A percentile compares a stretch with the other conserved stretches of the same genome.
Conservation (phyloP, 208 protist species). For the Sergeia podlipaevii region DNA sequence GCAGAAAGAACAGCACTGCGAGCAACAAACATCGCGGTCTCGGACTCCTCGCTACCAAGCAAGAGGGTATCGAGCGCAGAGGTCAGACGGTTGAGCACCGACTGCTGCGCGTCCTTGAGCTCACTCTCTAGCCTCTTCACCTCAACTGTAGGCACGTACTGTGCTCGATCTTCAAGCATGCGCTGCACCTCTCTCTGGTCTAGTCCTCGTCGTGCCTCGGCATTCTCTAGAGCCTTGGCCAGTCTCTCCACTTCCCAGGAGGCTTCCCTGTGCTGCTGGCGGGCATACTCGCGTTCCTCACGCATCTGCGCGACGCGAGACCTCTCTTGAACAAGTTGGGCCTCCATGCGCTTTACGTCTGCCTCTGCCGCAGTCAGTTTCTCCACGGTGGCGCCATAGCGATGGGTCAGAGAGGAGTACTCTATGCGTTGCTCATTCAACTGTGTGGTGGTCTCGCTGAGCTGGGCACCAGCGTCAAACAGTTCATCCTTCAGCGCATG, state of each 20-base stretch:
- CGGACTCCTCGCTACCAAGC: constrained; percentile 39
- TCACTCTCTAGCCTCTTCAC: constrained; percentile 37
- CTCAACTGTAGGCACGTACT: constrained; percentile 62
- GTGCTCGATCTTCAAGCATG: constrained; percentile 49
- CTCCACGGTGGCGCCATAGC: constrained; percentile 50
- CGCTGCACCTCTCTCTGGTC: constrained; percentile 60
- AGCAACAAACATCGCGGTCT: constrained; percentile 57
- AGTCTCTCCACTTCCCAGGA: constrained; percentile 35
- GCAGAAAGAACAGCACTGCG: constrained; percentile 68
- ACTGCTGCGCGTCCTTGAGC: constrained; percentile 28
- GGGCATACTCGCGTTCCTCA: constrained; percentile 39
- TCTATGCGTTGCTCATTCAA: constrained; percentile 65
- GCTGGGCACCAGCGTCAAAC: constrained; percentile 27
- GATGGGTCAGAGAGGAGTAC: constrained; percentile 54
- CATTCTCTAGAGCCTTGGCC: constrained; percentile 33
- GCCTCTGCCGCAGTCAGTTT: constrained; percentile 53
- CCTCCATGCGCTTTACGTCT: constrained; percentile 45
- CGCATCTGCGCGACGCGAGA: constrained; percentile 17
- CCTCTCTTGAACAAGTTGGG: constrained; percentile 57
- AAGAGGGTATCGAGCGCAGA: constrained; percentile 35
- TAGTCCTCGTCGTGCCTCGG: constrained; percentile 35
- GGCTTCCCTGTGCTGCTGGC: constrained; percentile 25
- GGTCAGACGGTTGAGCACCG: constrained; percentile 26
- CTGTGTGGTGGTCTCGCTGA: constrained; percentile 26
- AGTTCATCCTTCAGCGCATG: constrained; percentile 43